Evolutionary conservation across 1,284 basidiomycete genomes (phyloP).

Genomic region (Meira nashicola): DNA sequence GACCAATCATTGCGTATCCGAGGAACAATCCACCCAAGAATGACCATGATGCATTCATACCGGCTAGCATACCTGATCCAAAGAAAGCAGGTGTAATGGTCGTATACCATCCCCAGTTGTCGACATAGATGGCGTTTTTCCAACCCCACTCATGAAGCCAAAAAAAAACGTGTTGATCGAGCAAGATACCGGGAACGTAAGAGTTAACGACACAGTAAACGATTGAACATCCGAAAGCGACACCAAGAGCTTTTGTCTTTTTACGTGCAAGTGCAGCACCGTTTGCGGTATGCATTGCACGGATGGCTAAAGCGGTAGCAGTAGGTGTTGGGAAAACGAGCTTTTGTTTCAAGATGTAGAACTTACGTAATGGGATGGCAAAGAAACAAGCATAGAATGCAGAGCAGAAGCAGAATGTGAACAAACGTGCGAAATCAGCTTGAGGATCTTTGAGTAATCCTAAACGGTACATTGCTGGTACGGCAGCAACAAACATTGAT

Average conservation of each 20-base stretch:
- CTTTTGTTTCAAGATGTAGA: constrained; percentile 66
- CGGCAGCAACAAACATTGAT: constrained; percentile 63
- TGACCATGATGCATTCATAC: constrained; percentile 65
- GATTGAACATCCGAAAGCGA: constrained; percentile 59
- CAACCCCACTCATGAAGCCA: constrained; percentile 64
- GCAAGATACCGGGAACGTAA: constrained; percentile 62
- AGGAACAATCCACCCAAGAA: constrained; percentile 63
- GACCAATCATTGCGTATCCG: constrained; percentile 65
- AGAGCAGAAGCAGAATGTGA: constrained; percentile 61
- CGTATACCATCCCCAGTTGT: constrained; percentile 55
- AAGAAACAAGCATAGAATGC: constrained; percentile 68
- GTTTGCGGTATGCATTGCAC: constrained; percentile 59
- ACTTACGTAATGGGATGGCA: constrained; percentile 64
- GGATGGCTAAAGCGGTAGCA: constrained; percentile 67
- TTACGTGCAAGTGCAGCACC: constrained; percentile 57
- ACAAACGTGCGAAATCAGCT: constrained; percentile 46
- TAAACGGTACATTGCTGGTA: constrained; percentile 64
- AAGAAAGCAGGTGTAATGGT: constrained; percentile 65
- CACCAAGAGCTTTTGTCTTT: constrained; percentile 61
- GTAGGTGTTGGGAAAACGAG: constrained; percentile 67
- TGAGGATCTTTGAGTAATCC: constrained; percentile 28
- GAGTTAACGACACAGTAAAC: constrained; percentile 61
- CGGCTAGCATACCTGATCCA: constrained; percentile 65
- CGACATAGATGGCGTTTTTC: constrained; percentile 62
- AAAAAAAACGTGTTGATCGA: constrained; percentile 63